Percentiles rank a stretch among this genome's conserved stretches.
phyloP scores from a whole-genome alignment of 1,284 basidiomycete species.

The Marasmius fiardii region DNA sequence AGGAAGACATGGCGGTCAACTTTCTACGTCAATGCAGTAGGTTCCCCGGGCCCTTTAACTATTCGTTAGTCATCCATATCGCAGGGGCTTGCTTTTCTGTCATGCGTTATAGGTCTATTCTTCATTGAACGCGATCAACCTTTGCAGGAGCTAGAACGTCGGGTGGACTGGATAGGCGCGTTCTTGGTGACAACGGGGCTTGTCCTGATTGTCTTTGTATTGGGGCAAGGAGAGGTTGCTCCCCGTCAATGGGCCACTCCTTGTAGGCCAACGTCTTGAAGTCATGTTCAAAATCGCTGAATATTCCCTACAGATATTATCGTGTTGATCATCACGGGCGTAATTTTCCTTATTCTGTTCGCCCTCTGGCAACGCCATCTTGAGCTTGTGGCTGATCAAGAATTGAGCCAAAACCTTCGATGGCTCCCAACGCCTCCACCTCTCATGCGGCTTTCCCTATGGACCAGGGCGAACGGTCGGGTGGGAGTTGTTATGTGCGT shows the following conservation, averaged over 20 bases:
- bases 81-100: slow-evolving; percentile 33
- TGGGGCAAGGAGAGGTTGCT: slow-evolving; percentile 71
- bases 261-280: slow-evolving; percentile 44
- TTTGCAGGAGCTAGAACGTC: slow-evolving; percentile 44
- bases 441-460: slow-evolving; percentile 70
- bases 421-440: slow-evolving; percentile 50
- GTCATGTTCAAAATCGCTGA: neutral
- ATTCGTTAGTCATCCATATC: slow-evolving; percentile 46
- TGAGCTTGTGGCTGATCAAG: slow-evolving; percentile 36
- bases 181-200: slow-evolving; percentile 74
- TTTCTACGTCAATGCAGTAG: slow-evolving; percentile 24
- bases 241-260: slow-evolving; percentile 68
- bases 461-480: slow-evolving; percentile 61
- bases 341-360: slow-evolving; percentile 58
- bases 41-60: slow-evolving; percentile 6
- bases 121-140: slow-evolving; percentile 52
- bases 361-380: slow-evolving; percentile 69
- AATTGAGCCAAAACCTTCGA: slow-evolving; percentile 25
- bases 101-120: slow-evolving; percentile 45
- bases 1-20: slow-evolving; percentile 39
- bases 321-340: slow-evolving; percentile 60
- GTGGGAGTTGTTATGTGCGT: slow-evolving; percentile 66
- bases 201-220: slow-evolving; percentile 77
- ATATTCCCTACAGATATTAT: slow-evolving; percentile 45
- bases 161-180: slow-evolving; percentile 84